Conservation (phyloP, 1,284 basidiomycete genomes). For the Boletus hoseneyae region DNA sequence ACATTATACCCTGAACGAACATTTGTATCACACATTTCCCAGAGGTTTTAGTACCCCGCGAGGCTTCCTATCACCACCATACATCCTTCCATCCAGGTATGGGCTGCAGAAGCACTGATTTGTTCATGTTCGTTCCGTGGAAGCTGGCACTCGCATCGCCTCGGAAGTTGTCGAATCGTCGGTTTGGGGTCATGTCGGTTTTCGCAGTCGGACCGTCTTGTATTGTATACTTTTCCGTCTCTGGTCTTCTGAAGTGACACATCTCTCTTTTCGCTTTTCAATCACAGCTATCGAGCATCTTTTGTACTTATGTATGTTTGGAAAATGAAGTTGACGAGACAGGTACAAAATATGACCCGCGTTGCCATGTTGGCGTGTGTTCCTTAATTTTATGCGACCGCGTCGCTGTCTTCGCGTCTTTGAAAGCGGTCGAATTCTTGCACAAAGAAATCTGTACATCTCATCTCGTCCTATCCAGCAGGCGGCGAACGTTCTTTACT, state of each 20-base stretch:
- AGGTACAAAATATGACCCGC: background rate
- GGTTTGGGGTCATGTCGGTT: constrained; percentile 34
- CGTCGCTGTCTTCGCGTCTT: constrained; percentile 11
- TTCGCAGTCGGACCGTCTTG: constrained; percentile 34
- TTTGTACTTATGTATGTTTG: constrained; percentile 36
- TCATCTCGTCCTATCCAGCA: constrained; percentile 13
- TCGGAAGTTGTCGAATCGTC: constrained; percentile 31
- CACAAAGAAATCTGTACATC: constrained; percentile 19
- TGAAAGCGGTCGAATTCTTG: constrained; percentile 20
- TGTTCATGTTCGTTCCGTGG: constrained; percentile 27
- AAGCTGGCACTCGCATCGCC: constrained; percentile 27
- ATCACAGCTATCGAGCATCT: constrained; percentile 26
- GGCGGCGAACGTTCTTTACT: constrained; percentile 21
- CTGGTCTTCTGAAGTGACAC: constrained; percentile 8
- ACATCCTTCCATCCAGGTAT: constrained; percentile 30
- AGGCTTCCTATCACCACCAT: constrained; percentile 23
- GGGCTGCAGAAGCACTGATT: constrained; percentile 31
- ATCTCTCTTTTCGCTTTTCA: constrained; percentile 6
- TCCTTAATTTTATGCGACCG: constrained; percentile 26
- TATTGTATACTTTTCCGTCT: constrained; percentile 30
- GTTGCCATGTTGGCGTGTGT: constrained; percentile 28
- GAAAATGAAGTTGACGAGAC: constrained; percentile 19
- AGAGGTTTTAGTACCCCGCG: constrained; percentile 26
- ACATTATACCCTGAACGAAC: constrained; percentile 32
- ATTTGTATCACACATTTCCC: constrained; percentile 13